phyloP scores from a whole-genome alignment of 768 basidiomycete species.

The Phylloporus rhodoxanthus region DNA sequence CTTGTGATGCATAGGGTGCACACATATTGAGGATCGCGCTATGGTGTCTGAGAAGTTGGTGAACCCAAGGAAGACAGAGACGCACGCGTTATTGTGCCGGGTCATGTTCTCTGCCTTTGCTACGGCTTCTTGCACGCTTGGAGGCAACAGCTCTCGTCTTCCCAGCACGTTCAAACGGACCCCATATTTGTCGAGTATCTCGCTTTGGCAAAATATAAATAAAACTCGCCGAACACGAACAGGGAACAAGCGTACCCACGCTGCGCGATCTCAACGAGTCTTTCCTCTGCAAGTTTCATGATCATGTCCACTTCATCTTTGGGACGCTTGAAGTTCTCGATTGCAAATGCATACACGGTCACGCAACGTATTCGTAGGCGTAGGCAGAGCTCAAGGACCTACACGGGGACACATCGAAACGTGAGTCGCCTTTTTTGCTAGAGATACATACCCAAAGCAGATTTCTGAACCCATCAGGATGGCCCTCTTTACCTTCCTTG shows the following conservation, averaged over 20 bases:
- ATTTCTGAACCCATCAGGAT: slow-evolving; percentile 77
- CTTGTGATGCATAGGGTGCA: slow-evolving; percentile 86
- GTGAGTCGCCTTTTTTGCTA: not conserved
- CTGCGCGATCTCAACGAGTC: slow-evolving; percentile 69
- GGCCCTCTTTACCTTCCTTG: slow-evolving; percentile 68
- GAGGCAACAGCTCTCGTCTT: slow-evolving; percentile 66
- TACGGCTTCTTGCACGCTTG: slow-evolving; percentile 63
- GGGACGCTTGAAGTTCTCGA: slow-evolving; percentile 92
- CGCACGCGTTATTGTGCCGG: slow-evolving; percentile 59
- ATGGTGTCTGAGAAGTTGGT: not conserved
- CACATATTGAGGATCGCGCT: slow-evolving; percentile 89
- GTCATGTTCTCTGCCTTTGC: slow-evolving; percentile 74
- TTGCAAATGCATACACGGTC: slow-evolving; percentile 94
- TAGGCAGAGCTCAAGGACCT: slow-evolving; percentile 86
- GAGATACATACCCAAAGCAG: slow-evolving; percentile 62
- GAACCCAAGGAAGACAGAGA: not conserved
- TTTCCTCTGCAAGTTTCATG: slow-evolving; percentile 77
- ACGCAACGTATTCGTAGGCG: slow-evolving; percentile 76
- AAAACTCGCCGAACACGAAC: not conserved
- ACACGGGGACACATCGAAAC: not conserved
- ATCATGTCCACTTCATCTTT: slow-evolving; percentile 81
- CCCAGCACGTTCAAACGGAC: slow-evolving; percentile 85
- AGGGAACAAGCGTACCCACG: slow-evolving; percentile 58
- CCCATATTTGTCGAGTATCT: slow-evolving; percentile 74
- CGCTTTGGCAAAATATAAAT: slow-evolving; percentile 39